Base-by-base conservation (phyloP, 176 grass and related monocot genomes). In the Chrysopogon serrulatus region DNA sequence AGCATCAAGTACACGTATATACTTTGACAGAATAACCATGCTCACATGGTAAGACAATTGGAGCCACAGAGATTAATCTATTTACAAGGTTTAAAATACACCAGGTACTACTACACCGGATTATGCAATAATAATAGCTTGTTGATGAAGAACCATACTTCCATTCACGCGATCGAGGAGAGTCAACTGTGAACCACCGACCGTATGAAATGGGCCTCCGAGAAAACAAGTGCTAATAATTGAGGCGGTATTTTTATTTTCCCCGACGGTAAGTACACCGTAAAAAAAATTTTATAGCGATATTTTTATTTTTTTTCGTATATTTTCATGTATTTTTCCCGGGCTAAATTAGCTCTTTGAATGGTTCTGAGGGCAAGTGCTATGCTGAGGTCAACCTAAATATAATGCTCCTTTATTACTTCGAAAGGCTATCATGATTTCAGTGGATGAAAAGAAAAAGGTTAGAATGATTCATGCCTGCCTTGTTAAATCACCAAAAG, bases 151-250 rank as follows among this genome's bases (percentile, higher is more conserved):
- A 26, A 83, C 56, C 19, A 49, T 35, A 65, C 21, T 21, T 23
- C n/a, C n/a, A n/a, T n/a, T 35, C 65, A 56, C 19, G 53, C 13
- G 27, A n/a, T n/a, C n/a, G n/a, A 53, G 1, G 24, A 37, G 48
- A 19, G 86, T 88, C 86, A 81, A 85, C 87, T 61, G 87, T 70
- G 51, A 70, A 41, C 68, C 68, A 73, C 77, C 77, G 77, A 80
- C 56, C 44, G 35, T 15, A 74, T 2, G 44, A 81, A 81, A 77
- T 90, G 71, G 71, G 48, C 54, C 32, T 86, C 15, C 49, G 40
- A 30, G 51, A 66, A 43, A 90, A 51, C 49, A 51, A 76, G 24
- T 34, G 1, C 10, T 64, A 28, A 77, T 85, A 77, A 89, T 89
- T 81, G 77, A n/a, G n/a, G n/a, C n/a, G n/a, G n/a, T n/a, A n/a